phyloP scores from a whole-genome alignment of 2,329 filamentous ascomycete species.

The Aspergillus sp. region DNA sequence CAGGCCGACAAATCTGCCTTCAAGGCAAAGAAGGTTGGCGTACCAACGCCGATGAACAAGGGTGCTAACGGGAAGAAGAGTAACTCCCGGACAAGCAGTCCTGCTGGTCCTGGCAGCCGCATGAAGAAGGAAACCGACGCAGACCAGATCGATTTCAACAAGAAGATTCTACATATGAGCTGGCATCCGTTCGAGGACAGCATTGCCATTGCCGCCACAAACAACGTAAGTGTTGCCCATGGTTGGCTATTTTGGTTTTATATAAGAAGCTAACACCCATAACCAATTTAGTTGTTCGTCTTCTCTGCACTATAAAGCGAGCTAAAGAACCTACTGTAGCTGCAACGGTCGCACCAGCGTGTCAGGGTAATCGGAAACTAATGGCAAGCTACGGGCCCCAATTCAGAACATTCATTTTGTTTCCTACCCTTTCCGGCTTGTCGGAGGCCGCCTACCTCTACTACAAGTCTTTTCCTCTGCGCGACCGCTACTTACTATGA shows the following conservation, averaged over 20 bases:
- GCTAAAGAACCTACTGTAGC: conserved; percentile 14
- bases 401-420: conserved; percentile 7
- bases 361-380: conserved; percentile 6
- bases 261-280: conserved; percentile 16
- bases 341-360: conserved; percentile 24
- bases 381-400: conserved; percentile 20
- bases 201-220: conserved; percentile 98
- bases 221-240: conserved; percentile 74
- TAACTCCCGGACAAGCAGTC: conserved; percentile 82
- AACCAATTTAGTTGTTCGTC: conserved; percentile 63
- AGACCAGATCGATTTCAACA: conserved; percentile 99
- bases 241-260: neutral
- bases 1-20: conserved; percentile 99
- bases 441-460: conserved; percentile 20
- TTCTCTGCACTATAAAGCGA: conserved; percentile 67
- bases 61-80: conserved; percentile 73
- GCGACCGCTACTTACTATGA: conserved; percentile 10
- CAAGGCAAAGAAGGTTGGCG: conserved; percentile 99
- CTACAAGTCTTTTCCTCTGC: conserved; percentile 12
- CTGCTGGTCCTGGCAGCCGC: conserved; percentile 81
- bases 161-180: conserved; percentile 99
- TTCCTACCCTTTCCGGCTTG: conserved; percentile 6
- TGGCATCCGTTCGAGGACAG: conserved; percentile 99
- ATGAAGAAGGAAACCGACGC: conserved; percentile 99
- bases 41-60: conserved; percentile 95